Conservation (phyloP, 2,329 filamentous ascomycete genomes). For the Alternaria sp. region DNA sequence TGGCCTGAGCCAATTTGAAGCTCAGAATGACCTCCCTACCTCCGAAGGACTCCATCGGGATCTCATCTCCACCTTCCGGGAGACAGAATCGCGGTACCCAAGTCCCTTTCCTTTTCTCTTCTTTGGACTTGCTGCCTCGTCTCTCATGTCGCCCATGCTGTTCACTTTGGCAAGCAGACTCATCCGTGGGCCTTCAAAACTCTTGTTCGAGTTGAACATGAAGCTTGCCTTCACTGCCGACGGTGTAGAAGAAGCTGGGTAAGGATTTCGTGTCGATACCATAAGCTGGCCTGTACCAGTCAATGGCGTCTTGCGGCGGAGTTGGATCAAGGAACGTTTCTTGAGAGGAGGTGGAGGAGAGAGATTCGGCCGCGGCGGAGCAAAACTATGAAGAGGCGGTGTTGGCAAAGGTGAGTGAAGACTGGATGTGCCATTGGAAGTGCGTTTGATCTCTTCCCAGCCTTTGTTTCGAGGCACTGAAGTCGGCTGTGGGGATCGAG, state of each 20-base stretch:
- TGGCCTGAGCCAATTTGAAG: not conserved
- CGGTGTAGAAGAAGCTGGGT: constrained; percentile 21
- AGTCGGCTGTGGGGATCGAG: constrained; percentile 10
- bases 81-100: constrained; percentile 6
- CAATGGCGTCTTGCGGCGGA: constrained; percentile 28
- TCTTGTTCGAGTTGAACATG: constrained; percentile 19
- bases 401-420: constrained; percentile 6
- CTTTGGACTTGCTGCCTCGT: constrained; percentile 9
- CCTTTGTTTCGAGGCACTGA: constrained; percentile 23
- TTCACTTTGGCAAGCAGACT: constrained; percentile 22
- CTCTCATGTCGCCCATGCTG: constrained; percentile 16
- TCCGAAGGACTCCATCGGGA: not conserved
- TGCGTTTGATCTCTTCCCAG: constrained; percentile 44
- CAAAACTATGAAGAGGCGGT: constrained; percentile 12
- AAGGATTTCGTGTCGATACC: constrained; percentile 15
- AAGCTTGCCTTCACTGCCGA: constrained; percentile 33
- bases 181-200: constrained; percentile 30
- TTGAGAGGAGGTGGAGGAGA: constrained; percentile 15
- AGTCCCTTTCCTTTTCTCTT: not conserved
- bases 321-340: constrained; percentile 29
- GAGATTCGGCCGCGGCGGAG: constrained; percentile 14
- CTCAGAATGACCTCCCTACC: not conserved
- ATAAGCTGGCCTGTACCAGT: constrained; percentile 29
- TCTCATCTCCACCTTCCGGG: not conserved
- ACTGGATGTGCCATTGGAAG: constrained; percentile 12